Base-by-base conservation (phyloP, 2,329 filamentous ascomycete species). In the Byssochlamys sp. region DNA sequence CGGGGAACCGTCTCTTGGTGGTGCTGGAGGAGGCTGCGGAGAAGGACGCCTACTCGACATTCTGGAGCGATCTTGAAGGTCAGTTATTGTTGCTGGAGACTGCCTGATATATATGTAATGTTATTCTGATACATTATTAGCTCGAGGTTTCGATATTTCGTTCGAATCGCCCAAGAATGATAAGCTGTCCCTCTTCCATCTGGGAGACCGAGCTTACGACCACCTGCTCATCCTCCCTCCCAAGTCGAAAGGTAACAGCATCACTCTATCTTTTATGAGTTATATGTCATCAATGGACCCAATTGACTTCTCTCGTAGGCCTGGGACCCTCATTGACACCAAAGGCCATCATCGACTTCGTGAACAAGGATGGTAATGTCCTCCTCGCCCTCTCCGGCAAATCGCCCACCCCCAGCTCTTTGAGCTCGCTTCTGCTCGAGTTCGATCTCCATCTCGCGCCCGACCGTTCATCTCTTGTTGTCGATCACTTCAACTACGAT, bases 401-500 rank as follows among this genome's bases (percentile, higher is more conserved):
- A 57, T 78, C 83, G 53, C 75, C 87, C 14, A 86, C 88, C 2
- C 85, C 92, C 12, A 84, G 83, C 56, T 84, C 89, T 53, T 77
- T 96, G 65, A 84, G 85, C 63, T 87, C 88, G 49, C 81, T 95
- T 57, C 88, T 97, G 55, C 79, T 89, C 67, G 91, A 97, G 75
- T 81, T 96, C 72, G 92, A 96, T 70, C 88, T 99, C 68, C 80
- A 86, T 64, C 83, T 96, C n/a, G 90, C 94, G 45, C 77, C 84
- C 35, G 92, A 96, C 75, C 89, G 91, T 68, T 90, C 87, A 57
- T 86, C 89, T 58, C 79, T 92, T 58, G 87, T 96, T 4, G 87
- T 97, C 60, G 94, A 97, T 75, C 94, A 99, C 79, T 96, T 97
- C 84, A 88, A 90, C 78, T 94, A 94, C 76, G 92, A 97, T 69